A percentile compares a stretch with the other conserved stretches of the same genome.
Evolutionary conservation across 306 rosid genomes (phyloP).

Genomic region (Coriaria nepalensis): DNA sequence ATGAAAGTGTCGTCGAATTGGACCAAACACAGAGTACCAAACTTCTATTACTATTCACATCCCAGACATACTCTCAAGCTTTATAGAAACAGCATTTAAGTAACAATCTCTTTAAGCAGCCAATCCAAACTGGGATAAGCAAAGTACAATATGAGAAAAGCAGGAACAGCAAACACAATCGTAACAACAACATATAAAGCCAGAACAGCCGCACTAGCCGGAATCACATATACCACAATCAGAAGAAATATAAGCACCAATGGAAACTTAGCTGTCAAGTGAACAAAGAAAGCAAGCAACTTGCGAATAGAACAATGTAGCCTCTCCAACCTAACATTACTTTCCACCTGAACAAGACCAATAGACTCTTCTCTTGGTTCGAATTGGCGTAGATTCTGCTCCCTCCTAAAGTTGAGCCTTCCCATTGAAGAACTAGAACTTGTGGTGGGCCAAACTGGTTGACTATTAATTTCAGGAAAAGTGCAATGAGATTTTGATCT

Average conservation of each 20-base stretch:
- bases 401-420: slow-evolving; percentile 34
- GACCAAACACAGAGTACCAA: too few species aligned
- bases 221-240: slow-evolving; percentile 68
- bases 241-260: slow-evolving; percentile 63
- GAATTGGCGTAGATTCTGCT: slow-evolving; percentile 26
- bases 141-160: slow-evolving; percentile 75
- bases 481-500: slow-evolving; percentile 47
- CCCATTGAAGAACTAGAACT: slow-evolving; percentile 29
- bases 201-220: slow-evolving; percentile 72
- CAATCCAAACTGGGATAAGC: slow-evolving; percentile 92
- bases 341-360: slow-evolving; percentile 16
- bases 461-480: slow-evolving; percentile 31
- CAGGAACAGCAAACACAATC: slow-evolving; percentile 66
- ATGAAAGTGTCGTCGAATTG: too few species aligned
- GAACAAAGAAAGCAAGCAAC: slow-evolving; percentile 56
- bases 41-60: too few species aligned
- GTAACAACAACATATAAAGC: slow-evolving; percentile 70
- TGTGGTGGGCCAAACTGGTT: slow-evolving; percentile 26
- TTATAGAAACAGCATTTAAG: slow-evolving; percentile 19
- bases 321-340: slow-evolving; percentile 37
- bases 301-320: slow-evolving; percentile 37
- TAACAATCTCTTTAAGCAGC: slow-evolving; percentile 72
- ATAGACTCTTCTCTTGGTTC: slow-evolving; percentile 25
- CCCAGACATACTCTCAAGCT: neutral
- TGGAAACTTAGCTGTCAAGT: slow-evolving; percentile 79